Evolutionary conservation across 352 stramenopile species (phyloP).

Genomic region (Phytopythium montanum): DNA sequence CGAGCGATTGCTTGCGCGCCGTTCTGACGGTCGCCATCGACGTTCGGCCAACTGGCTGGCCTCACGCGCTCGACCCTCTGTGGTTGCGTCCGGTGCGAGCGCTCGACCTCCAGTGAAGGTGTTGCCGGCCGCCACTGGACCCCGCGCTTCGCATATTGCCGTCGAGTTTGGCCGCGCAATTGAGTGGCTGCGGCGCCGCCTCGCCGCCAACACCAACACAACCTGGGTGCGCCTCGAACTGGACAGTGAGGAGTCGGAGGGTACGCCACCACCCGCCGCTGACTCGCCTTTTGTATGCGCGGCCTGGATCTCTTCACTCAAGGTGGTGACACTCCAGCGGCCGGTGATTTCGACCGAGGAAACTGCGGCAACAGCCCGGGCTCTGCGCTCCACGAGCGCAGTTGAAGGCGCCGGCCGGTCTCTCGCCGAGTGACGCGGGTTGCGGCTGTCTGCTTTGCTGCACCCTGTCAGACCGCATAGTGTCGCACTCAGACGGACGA

Average conservation of each 20-base stretch:
- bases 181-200: neutral
- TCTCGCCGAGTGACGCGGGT: constrained; percentile 2
- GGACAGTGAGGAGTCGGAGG: neutral
- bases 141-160: neutral
- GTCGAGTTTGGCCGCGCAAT: neutral
- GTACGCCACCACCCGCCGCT: neutral
- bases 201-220: no score
- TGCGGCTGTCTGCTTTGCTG: neutral
- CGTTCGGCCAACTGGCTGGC: neutral
- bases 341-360: constrained; percentile 1
- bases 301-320: constrained; percentile 2
- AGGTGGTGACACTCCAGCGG: constrained; percentile 1
- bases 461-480: neutral
- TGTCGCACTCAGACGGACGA: neutral
- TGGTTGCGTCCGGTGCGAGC: neutral
- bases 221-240: neutral
- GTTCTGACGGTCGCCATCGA: neutral
- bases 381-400: constrained; percentile 1
- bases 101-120: no score
- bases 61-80: neutral
- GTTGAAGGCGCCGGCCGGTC: constrained; percentile 8
- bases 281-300: neutral
- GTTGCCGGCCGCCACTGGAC: no score
- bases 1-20: neutral
- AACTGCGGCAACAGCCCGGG: neutral